A percentile compares a stretch with the other conserved stretches of the same genome.
phyloP scores from a whole-genome alignment of 257 asterid genomes.

The Nicotiana sylvestris region DNA sequence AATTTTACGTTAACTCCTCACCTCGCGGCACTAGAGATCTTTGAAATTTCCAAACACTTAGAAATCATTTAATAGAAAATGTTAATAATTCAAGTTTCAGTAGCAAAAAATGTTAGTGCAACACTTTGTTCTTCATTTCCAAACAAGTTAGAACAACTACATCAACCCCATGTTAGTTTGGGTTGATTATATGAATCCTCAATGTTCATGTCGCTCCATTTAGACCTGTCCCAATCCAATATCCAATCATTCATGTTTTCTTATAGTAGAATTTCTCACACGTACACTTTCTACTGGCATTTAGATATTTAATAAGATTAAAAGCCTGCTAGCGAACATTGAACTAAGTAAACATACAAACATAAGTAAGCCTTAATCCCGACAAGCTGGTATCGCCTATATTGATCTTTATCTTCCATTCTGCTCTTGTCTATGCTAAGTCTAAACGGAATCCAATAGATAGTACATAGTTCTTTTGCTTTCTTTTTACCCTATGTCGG shows the following conservation, averaged over 20 bases:
- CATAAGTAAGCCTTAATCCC: not conserved
- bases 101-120: not conserved
- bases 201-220: no score
- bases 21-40: not conserved
- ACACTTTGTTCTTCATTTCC: not conserved
- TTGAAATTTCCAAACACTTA: no score
- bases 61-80: not conserved
- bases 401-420: not conserved
- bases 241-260: no score
- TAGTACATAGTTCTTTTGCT: not conserved
- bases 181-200: no score
- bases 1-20: not conserved
- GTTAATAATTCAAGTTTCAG: not conserved
- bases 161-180: no score
- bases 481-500: not conserved
- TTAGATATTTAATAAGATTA: not conserved
- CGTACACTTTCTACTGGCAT: not conserved
- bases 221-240: no score
- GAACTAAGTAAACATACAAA: not conserved
- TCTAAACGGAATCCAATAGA: not conserved
- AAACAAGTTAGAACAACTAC: not conserved
- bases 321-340: not conserved
- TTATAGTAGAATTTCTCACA: no score
- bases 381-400: not conserved
- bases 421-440: not conserved